Conservation (phyloP, 257 asterid genomes). For the Dorcoceras hygrometricum region DNA sequence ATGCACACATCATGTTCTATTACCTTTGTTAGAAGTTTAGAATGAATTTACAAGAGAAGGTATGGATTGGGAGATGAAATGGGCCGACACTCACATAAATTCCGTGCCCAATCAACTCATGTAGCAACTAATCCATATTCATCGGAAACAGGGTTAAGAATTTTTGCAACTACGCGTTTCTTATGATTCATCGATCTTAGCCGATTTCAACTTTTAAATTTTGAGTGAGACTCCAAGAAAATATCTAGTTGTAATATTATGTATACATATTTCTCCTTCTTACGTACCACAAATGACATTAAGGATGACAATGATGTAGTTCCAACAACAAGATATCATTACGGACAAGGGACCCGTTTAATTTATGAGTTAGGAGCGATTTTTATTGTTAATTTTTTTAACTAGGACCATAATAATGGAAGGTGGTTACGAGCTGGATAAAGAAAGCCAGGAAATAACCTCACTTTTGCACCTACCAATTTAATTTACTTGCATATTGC, state of each 20-base stretch:
- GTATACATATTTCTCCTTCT: background rate
- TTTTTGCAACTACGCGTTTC: too few relatives aligned
- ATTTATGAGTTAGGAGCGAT: constrained; percentile 21
- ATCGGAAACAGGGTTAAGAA: too few relatives aligned
- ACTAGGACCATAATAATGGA: constrained; percentile 25
- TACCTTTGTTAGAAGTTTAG: constrained; percentile 12
- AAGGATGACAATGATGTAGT: constrained; percentile 25
- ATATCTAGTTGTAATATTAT: too few relatives aligned
- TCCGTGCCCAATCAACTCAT: too few relatives aligned
- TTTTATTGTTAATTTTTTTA: constrained; percentile 30
- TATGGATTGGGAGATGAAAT: too few relatives aligned
- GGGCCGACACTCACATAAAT: too few relatives aligned
- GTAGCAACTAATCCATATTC: too few relatives aligned
- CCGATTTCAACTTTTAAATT: background rate
- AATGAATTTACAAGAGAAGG: background rate
- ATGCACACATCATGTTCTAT: background rate
- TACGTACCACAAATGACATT: constrained; percentile 24
- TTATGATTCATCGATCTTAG: background rate
- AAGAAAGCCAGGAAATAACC: constrained; percentile 27
- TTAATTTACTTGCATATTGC: constrained; percentile 42
- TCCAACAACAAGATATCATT: constrained; percentile 33
- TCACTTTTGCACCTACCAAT: constrained; percentile 58
- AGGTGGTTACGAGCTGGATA: constrained; percentile 49
- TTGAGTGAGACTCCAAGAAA: too few relatives aligned
- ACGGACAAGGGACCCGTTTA: constrained; percentile 22